Evolutionary conservation across 2,329 filamentous ascomycete species (phyloP).

Genomic region (Neofusicoccum sp.): DNA sequence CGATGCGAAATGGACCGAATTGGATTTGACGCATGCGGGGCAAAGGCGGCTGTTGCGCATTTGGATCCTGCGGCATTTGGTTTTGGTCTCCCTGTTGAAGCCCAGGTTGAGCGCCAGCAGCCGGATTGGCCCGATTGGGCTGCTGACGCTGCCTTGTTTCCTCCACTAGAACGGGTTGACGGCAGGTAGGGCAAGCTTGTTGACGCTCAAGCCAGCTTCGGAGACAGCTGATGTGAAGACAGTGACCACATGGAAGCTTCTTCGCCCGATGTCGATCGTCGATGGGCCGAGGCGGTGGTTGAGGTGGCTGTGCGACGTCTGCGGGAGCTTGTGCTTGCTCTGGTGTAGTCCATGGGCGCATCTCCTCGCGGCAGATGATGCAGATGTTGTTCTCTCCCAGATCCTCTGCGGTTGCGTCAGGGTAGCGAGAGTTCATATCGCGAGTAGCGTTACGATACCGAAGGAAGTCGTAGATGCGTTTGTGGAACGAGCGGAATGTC

Average conservation of each 20-base stretch:
- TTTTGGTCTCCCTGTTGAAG: conserved; percentile 22
- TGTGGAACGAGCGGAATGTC: conserved; percentile 88
- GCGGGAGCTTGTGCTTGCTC: conserved; percentile 29
- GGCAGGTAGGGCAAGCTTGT: conserved; percentile 94
- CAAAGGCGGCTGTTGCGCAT: neutral
- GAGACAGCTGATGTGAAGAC: conserved; percentile 90
- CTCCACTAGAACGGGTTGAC: conserved; percentile 70
- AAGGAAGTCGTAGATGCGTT: conserved; percentile 83
- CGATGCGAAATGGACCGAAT: conserved; percentile 19
- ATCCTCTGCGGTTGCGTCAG: conserved; percentile 87
- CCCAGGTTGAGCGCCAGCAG: conserved; percentile 15
- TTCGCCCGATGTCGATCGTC: conserved; percentile 88
- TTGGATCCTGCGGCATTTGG: conserved; percentile 27
- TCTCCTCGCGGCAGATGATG: conserved; percentile 96
- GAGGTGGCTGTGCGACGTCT: conserved; percentile 40
- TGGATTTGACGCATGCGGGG: conserved; percentile 16
- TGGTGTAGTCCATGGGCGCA: conserved; percentile 74
- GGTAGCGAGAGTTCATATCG: conserved; percentile 90
- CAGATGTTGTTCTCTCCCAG: conserved; percentile 86
- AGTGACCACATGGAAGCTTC: conserved; percentile 94
- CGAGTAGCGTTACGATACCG: conserved; percentile 88
- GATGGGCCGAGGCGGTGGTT: conserved; percentile 46
- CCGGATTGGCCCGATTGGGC: conserved; percentile 30
- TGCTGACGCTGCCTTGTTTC: conserved; percentile 32
- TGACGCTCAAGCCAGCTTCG: conserved; percentile 97